Evolutionary conservation across 2,329 filamentous ascomycete species (phyloP).

Genomic region (Colletotrichum lentis): DNA sequence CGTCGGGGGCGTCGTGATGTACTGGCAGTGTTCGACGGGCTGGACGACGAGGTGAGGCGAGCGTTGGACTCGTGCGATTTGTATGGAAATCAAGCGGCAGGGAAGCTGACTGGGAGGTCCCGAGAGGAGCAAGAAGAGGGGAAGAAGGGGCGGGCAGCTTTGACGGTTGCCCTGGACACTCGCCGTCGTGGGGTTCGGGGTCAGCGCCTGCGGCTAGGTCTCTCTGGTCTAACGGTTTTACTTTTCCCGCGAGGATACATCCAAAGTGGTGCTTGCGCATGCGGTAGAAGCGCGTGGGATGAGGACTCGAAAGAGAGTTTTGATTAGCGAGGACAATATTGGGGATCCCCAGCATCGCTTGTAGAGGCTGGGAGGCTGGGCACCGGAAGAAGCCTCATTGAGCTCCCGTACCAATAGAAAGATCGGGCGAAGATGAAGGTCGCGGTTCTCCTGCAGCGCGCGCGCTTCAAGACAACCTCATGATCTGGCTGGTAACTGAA

Average conservation of each 20-base stretch:
- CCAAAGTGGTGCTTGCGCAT: slow-evolving; percentile 19
- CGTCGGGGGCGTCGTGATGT: slow-evolving; percentile 13
- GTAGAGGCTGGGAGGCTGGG: slow-evolving; percentile 28
- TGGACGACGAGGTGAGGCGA: slow-evolving; percentile 15
- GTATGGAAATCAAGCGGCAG: slow-evolving; percentile 31
- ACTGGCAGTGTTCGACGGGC: slow-evolving; percentile 4
- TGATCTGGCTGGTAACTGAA: neutral
- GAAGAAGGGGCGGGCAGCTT: slow-evolving; percentile 20
- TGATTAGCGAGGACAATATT: slow-evolving; percentile 14
- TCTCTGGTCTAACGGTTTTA: slow-evolving; percentile 5
- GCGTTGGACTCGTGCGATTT: slow-evolving; percentile 17
- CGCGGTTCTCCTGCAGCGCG: neutral
- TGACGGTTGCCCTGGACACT: slow-evolving; percentile 32
- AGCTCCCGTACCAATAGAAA: slow-evolving; percentile 28
- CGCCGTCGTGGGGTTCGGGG: slow-evolving; percentile 11
- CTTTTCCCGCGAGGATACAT: slow-evolving; percentile 10
- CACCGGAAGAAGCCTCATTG: slow-evolving; percentile 14
- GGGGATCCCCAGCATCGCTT: slow-evolving; percentile 13
- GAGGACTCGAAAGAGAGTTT: slow-evolving; percentile 4
- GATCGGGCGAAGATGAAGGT: neutral
- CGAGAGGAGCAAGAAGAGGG: slow-evolving; percentile 19
- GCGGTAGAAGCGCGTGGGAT: slow-evolving; percentile 18
- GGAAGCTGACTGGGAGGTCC: slow-evolving; percentile 24
- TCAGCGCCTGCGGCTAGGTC: slow-evolving; percentile 12
- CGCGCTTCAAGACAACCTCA: neutral